Base-by-base conservation (phyloP, 805 yeast genomes). In the Millerozyma acaciae region DNA sequence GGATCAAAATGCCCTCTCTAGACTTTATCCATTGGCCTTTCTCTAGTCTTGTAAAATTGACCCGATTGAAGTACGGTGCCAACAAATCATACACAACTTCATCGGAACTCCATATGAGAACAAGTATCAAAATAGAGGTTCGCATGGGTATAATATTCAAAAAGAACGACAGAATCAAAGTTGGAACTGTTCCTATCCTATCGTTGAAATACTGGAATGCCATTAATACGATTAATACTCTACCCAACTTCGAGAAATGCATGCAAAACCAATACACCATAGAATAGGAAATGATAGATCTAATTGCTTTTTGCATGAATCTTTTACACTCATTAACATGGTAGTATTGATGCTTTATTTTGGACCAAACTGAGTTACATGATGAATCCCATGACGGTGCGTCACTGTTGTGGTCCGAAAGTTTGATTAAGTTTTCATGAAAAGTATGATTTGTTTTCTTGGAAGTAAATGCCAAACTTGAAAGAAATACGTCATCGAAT, bases 1-100 rank as follows among this genome's bases (percentile, higher is more conserved):
- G 82, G 40, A 71, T 69, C 32, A 78, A 51, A 19, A 73, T 62
- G 0, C 81, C 82, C 34, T 72, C 75, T 24, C 83, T 60, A 9
- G 76, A 64, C 8, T 59, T 58, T 29, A 64, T 53, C 83, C 83
- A 77, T 33, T 59, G 65, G 12, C 61, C 53, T 26, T 61, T 58
- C 33, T 73, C 73, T n/a, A 53, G 42, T 4, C 47, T 48, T 4
- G 67, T 51, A 35, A 74, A 68, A 8, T 73, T 70, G 14, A 75
- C 55, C 8, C 71, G 55, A 7, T 59, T 45, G 48, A 77, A 72
- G 48, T 73, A 77, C 4, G 80, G 80, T 5, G 51, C 45, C 23
- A 77, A 58, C 31, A 77, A 58, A 26, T 72, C 75, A 24, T 66
- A 55, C 31, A 64, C 54, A 34, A 76, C 55, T 26, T 66, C 57